These are phyloP conservation scores for Artomyces pyxidatus DNA, from an alignment of 768 basidiomycete genomes.

Conservation along the genomic window DNA sequence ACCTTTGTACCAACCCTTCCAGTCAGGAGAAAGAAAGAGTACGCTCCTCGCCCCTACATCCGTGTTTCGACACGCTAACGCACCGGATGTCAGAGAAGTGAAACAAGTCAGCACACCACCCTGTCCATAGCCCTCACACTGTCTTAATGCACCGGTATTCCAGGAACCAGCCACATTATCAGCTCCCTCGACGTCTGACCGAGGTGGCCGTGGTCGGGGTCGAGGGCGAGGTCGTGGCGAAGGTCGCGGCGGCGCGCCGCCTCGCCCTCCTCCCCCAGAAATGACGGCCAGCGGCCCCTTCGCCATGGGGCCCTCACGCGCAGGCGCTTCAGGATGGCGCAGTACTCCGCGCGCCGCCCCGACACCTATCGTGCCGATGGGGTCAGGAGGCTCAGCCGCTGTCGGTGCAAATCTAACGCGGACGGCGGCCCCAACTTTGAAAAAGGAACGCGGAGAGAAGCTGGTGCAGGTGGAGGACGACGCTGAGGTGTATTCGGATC, in stretches of 20 bases:
- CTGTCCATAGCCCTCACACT: neutral
- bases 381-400: conserved; percentile 26
- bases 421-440: conserved; percentile 41
- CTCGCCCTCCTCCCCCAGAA: conserved; percentile 46
- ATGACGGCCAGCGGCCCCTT: conserved; percentile 87
- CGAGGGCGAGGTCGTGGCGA: conserved; percentile 35
- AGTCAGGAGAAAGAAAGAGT: conserved; percentile 74
- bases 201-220: conserved; percentile 37
- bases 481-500: conserved; percentile 74
- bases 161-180: conserved; percentile 41
- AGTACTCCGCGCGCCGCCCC: conserved; percentile 50
- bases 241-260: conserved; percentile 28
- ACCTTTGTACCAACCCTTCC: conserved; percentile 78
- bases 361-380: conserved; percentile 38
- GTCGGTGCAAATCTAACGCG: conserved; percentile 44
- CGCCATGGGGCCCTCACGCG: conserved; percentile 74
- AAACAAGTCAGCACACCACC: conserved; percentile 35
- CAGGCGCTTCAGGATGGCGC: conserved; percentile 46
- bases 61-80: conserved; percentile 14
- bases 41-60: conserved; percentile 27
- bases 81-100: conserved; percentile 39
- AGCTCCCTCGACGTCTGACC: conserved; percentile 29
- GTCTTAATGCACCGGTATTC: conserved; percentile 1
- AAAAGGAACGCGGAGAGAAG: conserved; percentile 25
- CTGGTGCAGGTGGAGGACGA: conserved; percentile 33